Percentiles rank a stretch among this genome's conserved stretches.
Evolutionary conservation across 257 asterid genomes (phyloP).

Genomic region (Perilla frutescens): DNA sequence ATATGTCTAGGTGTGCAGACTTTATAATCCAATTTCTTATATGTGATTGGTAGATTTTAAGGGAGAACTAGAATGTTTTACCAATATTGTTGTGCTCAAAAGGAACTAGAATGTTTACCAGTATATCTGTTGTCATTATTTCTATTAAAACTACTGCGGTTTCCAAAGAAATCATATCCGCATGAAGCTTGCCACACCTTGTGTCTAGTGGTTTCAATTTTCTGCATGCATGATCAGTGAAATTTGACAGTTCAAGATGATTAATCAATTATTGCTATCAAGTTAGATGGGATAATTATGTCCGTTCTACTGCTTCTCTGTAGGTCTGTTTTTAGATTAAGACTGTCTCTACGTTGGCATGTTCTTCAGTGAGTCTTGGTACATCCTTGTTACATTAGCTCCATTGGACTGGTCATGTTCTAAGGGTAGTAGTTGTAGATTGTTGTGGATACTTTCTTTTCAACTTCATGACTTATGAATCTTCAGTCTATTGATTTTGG

Average conservation of each 20-base stretch:
- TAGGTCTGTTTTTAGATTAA: background rate
- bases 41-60: no score
- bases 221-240: background rate
- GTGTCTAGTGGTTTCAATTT: no score
- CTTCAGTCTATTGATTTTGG: conserved; percentile 18
- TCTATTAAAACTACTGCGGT: no score
- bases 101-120: no score
- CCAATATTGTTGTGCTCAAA: no score
- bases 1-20: no score
- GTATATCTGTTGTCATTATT: no score
- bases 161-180: no score
- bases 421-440: conserved; percentile 7
- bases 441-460: conserved; percentile 23
- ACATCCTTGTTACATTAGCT: conserved; percentile 6
- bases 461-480: conserved; percentile 9
- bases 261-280: background rate
- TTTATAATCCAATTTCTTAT: no score
- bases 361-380: conserved; percentile 12
- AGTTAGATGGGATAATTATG: background rate
- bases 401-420: conserved; percentile 18
- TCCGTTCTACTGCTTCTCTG: background rate
- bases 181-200: no score
- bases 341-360: conserved; percentile 5
- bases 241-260: conserved; percentile 5
- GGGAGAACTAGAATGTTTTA: no score